Base-by-base conservation (phyloP, 2,329 filamentous ascomycete genomes). In the Penicillium oxalicum region DNA sequence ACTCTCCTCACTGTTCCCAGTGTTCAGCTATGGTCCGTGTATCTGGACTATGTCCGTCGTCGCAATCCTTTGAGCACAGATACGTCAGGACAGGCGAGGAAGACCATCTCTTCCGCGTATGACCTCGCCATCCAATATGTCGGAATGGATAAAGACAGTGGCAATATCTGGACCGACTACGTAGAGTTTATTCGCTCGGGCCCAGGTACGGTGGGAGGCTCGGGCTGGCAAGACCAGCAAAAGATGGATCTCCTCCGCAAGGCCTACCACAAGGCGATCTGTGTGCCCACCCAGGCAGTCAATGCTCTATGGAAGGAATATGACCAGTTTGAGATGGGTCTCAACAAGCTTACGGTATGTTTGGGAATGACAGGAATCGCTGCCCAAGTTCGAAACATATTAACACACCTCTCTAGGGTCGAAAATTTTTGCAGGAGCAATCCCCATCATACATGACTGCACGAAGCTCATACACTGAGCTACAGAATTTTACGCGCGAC, bases 391-490 rank as follows among this genome's bases (percentile, higher is more conserved):
- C 18, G 18, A 18, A 18, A 18, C 18, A 18, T 18, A 18, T 18
- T 59, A 40, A 59, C 37, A 13, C 40, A 44, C 5, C 27, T 9
- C 3, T 50, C 12, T 53, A 91, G 87, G 93, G 89, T 37, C 88
- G 91, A 25, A 97, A 97, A 70, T 91, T 95, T 58, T 79, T 98
- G 4, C 90, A 95, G 65, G 93, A 98, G 63, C 85, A 87, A 52
- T 96, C 91, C 0, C 87, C 91, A 1, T 82, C 86, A 2, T 98
- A 97, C 68, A 95, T 98, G 90, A 94, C 91, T 12, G 93, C 94
- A 45, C 86, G 94, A 66, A 91, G 87, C 57, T 90, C 90, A 37
- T 89, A 89, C 64, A 91, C 88, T 37, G 87, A 90, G 34, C 74
- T 97, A n/a, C 88, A 95, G 48, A 94, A 95, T 62, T 84, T 95